Evolutionary conservation across 2,329 filamentous ascomycete species (phyloP).

Genomic region (Aureobasidium sp.): DNA sequence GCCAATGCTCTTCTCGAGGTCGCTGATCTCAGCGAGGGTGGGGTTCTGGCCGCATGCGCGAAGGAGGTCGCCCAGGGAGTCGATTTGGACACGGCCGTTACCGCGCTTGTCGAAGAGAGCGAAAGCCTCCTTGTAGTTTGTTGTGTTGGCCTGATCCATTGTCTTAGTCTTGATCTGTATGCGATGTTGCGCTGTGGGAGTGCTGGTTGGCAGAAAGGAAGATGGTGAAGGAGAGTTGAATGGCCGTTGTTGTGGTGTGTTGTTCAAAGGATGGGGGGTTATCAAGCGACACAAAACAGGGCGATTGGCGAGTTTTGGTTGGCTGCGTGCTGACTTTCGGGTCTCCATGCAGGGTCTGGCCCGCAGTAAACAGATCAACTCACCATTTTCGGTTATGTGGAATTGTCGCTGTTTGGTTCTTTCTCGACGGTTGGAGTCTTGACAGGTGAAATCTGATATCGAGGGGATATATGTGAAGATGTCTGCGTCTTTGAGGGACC

Average conservation of each 20-base stretch:
- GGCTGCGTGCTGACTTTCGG: conserved; percentile 12
- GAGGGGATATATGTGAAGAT: neutral
- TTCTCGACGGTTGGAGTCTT: neutral
- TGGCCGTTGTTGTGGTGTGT: conserved; percentile 13
- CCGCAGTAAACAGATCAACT: conserved; percentile 13
- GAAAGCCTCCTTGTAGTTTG: conserved; percentile 99
- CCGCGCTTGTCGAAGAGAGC: conserved; percentile 99
- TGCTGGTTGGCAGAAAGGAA: neutral
- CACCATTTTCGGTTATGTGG: conserved; percentile 9
- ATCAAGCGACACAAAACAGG: conserved; percentile 6
- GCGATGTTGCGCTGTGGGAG: neutral
- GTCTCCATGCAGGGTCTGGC: conserved; percentile 12
- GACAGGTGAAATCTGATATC: neutral
- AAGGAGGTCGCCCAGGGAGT: conserved; percentile 85
- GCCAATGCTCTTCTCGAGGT: conserved; percentile 84
- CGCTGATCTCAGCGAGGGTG: conserved; percentile 83
- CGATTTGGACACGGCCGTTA: conserved; percentile 80
- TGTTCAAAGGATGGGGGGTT: neutral
- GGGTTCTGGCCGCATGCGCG: conserved; percentile 98
- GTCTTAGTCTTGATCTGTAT: conserved; percentile 10
- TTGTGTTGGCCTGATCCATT: conserved; percentile 62
- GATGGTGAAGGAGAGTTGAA: conserved; percentile 3
- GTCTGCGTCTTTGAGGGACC: neutral
- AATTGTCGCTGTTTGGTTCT: neutral
- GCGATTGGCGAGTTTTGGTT: conserved; percentile 15